Evolutionary conservation across 2,329 filamentous ascomycete species (phyloP), one percentile per base, ranked within the genome.

Genomic region (Colletotrichum magnum): DNA sequence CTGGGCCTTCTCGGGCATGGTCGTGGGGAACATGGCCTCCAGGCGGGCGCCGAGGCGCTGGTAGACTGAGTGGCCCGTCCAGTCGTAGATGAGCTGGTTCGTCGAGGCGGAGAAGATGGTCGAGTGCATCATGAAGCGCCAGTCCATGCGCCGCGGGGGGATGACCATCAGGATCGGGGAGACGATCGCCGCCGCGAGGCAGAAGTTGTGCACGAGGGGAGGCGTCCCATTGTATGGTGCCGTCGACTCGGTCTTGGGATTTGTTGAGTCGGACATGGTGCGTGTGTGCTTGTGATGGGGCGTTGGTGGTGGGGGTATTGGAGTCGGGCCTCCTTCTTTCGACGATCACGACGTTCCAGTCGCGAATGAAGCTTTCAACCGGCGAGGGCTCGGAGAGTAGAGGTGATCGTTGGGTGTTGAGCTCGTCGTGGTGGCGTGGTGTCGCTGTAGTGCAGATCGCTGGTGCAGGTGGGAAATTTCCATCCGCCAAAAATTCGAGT

Each of bases 1-100:
- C 75, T 77, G 79, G 21, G 87, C 87, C 60, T 82, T 82, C 73
- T 92, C 89, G 50, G 87, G 88, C 16, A 92, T 87, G 61, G 86
- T 83, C 54, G 82, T 84, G 69, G 83, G 83, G 50, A 88, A 78
- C 51, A 89, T 79, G 16, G 80, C 81, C 28, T 74, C 74, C 72
- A 83, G 74, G 62, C 86, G 84, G 70, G 74, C 78, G 66, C 77
- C 77, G 70, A 87, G 82, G 9, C 87, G 86, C 71, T 79, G 74
- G 74, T 82, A 79, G 68, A 89, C 82, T 32, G 86, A 88, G 58
- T 81, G 81, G 58, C 88, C 88, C 15, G 84, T 89, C 79, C 86
- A 89, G 78, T 88, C 87, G 78, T 85, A 83, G 57, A 82, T 82
- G 48, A 90, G 85, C 77, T 87, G 86, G 77, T 87, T 87, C 66